Conservation (phyloP, 2,329 filamentous ascomycete genomes). For the Xylariaceae sp. region DNA sequence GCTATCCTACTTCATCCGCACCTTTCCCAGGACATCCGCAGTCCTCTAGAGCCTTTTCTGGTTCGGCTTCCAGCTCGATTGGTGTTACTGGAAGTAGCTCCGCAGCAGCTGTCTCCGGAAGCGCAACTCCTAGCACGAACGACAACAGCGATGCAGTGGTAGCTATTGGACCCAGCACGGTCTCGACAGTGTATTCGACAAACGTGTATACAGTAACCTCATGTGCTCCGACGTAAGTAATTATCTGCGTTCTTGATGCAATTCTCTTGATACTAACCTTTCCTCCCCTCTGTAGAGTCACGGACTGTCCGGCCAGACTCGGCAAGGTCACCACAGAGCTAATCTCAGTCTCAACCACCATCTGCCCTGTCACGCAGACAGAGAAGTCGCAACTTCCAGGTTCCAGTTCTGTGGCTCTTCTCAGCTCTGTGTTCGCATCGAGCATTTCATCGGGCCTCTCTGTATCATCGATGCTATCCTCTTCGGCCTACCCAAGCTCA, state of each 20-base stretch:
- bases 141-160: constrained; percentile 3
- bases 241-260: no score
- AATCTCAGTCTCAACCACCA: constrained; percentile 20
- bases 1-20: constrained; percentile 5
- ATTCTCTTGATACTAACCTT: no score
- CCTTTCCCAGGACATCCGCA: constrained; percentile 1
- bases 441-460: constrained; percentile 4
- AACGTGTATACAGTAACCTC: constrained; percentile 24
- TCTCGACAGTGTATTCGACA: constrained; percentile 24
- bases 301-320: constrained; percentile 16
- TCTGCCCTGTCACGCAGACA: constrained; percentile 17
- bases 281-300: no score
- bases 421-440: neutral
- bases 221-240: constrained; percentile 19
- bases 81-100: no score
- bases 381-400: constrained; percentile 1
- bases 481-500: constrained; percentile 5
- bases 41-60: constrained; percentile 1
- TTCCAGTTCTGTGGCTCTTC: constrained; percentile 9
- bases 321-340: constrained; percentile 22
- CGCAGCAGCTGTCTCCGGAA: neutral
- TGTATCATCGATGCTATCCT: constrained; percentile 8
- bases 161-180: constrained; percentile 3
- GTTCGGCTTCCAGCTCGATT: neutral
- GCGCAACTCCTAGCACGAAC: neutral